A percentile compares a stretch with the other conserved stretches of the same genome.
phyloP scores from a whole-genome alignment of 805 yeast species.

The Yarrowia sp. region DNA sequence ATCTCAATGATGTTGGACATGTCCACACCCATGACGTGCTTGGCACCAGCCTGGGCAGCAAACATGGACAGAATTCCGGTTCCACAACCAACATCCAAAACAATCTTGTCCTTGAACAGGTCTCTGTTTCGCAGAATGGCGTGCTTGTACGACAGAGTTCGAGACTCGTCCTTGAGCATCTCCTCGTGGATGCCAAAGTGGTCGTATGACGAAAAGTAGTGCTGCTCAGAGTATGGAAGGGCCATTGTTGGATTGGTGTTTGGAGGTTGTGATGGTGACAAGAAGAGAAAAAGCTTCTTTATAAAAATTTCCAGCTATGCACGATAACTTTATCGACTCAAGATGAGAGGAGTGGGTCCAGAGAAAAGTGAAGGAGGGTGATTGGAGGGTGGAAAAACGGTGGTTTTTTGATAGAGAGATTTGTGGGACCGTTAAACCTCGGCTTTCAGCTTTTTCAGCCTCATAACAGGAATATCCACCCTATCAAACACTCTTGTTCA shows the following conservation, averaged over 20 bases:
- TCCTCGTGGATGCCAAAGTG: conserved; percentile 98
- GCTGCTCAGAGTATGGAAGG: conserved; percentile 58
- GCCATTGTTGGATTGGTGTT: not conserved
- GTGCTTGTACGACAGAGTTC: conserved; percentile 87
- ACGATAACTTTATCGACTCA: conserved; percentile 11
- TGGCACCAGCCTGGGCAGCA: conserved; percentile 98
- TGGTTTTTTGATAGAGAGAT: too few species aligned
- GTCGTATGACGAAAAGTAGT: conserved; percentile 91
- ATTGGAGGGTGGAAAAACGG: too few species aligned
- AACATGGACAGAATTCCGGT: conserved; percentile 97
- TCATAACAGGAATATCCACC: too few species aligned
- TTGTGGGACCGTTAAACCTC: too few species aligned
- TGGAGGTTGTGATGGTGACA: not conserved
- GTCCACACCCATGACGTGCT: conserved; percentile 95
- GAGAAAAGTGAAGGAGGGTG: not conserved
- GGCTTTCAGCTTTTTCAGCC: too few species aligned
- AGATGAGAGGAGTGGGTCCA: not conserved
- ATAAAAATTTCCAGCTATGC: conserved; percentile 11
- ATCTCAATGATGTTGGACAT: conserved; percentile 94
- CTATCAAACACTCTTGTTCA: too few species aligned
- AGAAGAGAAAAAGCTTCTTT: conserved; percentile 11
- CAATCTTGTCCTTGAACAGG: conserved; percentile 87
- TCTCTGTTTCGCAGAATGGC: conserved; percentile 89
- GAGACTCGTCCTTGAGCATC: conserved; percentile 92
- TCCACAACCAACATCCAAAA: conserved; percentile 97